Percentiles rank a stretch among this genome's conserved stretches.
Conservation (phyloP, 1,284 basidiomycete genomes). For the Rhodotorula sp. region DNA sequence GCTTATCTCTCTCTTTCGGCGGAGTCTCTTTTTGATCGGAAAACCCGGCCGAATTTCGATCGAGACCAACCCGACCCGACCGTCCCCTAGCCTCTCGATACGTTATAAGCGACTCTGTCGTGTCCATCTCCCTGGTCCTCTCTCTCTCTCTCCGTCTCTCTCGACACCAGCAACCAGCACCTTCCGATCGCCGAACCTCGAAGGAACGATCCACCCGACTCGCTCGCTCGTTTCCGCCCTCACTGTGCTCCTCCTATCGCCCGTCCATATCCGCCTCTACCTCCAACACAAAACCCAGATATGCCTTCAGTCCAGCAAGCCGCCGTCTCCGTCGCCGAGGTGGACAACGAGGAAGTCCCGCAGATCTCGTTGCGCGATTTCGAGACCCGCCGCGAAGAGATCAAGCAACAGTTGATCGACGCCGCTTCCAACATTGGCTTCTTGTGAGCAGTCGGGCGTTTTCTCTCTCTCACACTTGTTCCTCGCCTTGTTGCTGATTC, state of each 20-base stretch:
- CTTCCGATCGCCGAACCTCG: no score
- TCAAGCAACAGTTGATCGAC: constrained; percentile 42
- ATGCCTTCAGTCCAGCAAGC: not conserved
- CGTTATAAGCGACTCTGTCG: no score
- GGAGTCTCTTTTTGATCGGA: not conserved
- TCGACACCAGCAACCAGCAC: no score
- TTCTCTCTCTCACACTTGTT: no score
- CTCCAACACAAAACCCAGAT: no score
- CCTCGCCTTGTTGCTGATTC: not conserved
- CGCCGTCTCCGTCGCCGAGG: constrained; percentile 24
- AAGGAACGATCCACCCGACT: no score
- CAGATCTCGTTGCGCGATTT: constrained; percentile 45
- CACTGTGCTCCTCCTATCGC: no score
- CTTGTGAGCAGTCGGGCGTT: constrained; percentile 28
- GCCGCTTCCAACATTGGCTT: constrained; percentile 44
- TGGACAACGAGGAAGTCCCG: constrained; percentile 26
- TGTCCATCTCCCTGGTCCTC: no score
- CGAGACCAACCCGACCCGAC: not conserved
- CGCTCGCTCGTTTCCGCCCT: no score
- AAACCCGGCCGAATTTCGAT: not conserved
- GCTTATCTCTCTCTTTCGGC: not conserved
- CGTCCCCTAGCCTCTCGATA: no score
- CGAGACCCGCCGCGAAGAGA: constrained; percentile 41
- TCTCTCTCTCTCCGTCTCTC: no score
- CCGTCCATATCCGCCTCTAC: no score